Base-by-base conservation (phyloP, 805 yeast species). In the Jamesozyma gamospora region DNA sequence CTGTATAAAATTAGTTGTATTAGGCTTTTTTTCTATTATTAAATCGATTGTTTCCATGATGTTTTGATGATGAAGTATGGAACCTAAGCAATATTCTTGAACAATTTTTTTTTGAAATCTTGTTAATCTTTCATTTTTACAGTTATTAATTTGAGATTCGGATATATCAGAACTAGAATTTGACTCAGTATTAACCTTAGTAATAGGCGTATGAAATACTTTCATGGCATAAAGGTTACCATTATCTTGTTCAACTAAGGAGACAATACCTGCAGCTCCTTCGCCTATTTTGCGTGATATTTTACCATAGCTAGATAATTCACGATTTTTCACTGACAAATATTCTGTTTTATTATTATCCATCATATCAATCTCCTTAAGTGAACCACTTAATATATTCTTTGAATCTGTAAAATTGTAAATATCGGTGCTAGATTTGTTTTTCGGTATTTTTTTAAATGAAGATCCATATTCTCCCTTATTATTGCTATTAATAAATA, bases 181-280 rank as follows among this genome's bases (percentile, higher is more conserved):
- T n/a, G 29, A 27, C 10, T 6, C 29, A 7, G 29, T 5, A 11
- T 27, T 85, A 95, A 39, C 71, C 34, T 21, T 31, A 14, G 25
- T 28, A 7, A 26, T 34, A 14, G 44, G 36, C 10, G 40, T 15
- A 31, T 34, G 39, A 59, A 90, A 87, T 60, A 84, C 82, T 64
- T 88, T 88, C 39, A 90, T 83, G 0, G 97, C 97, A 62, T 74
- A 86, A 4, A 84, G 58, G 44, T 74, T 70, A 18, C 75, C 72
- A 47, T 78, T 79, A 0, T 72, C 58, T 38, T 82, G 72, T 42
- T 75, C 74, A 43, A 87, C 81, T 39, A 85, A 70, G 32, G 82
- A 73, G n/a, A 88, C 97, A 0, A 92, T 80, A 2, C 97, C 96
- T 18, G 94, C 88, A 1, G 96, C 96, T 12, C 97, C 97, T 42